phyloP scores from a whole-genome alignment of 169 alveolate genomes.

The Neospora caninum region DNA sequence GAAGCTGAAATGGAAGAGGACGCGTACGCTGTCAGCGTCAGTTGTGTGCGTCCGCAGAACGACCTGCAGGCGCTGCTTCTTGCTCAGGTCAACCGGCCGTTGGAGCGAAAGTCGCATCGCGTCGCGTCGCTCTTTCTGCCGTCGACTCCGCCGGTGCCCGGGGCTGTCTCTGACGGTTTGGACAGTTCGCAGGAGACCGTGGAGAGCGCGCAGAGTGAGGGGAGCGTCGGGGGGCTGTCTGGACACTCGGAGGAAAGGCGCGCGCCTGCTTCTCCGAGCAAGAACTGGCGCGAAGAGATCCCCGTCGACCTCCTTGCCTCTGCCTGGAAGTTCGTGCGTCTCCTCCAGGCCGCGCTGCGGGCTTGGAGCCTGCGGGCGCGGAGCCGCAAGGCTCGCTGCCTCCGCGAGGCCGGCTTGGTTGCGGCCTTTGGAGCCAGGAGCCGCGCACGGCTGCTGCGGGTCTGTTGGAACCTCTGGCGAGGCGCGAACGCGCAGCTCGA shows the following conservation, averaged over 20 bases:
- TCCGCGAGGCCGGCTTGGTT: neutral
- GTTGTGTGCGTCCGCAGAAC: neutral
- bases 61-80: neutral
- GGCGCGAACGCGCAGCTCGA: neutral
- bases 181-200: neutral
- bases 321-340: conserved; percentile 5
- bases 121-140: neutral
- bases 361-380: conserved; percentile 4
- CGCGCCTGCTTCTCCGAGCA: neutral
- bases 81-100: neutral
- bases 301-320: conserved; percentile 32
- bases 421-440: neutral
- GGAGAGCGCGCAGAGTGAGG: neutral
- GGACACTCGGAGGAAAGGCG: neutral
- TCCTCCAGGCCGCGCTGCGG: neutral
- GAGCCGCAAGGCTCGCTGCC: neutral
- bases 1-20: neutral
- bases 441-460: neutral
- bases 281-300: conserved; percentile 5
- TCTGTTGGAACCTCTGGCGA: neutral
- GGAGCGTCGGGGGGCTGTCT: neutral
- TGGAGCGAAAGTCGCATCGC: neutral
- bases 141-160: neutral
- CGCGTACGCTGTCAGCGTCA: neutral
- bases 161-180: neutral